Conservation (phyloP, 1,284 basidiomycete genomes). For the Fomitiporia mediterranea region DNA sequence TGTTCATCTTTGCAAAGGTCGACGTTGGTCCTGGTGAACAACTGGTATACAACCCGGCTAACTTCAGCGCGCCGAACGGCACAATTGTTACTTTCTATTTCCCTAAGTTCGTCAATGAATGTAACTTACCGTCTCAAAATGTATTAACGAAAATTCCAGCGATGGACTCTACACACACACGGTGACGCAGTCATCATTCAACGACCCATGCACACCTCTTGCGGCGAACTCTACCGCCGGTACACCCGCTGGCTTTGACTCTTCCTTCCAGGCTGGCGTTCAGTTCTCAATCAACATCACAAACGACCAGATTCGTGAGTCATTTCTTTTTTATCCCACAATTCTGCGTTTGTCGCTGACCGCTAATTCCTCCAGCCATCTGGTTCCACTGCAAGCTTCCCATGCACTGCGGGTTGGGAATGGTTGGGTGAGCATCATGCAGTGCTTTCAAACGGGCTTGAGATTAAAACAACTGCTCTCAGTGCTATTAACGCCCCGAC, state of each 20-base stretch:
- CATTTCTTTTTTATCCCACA: not conserved
- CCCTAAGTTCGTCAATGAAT: constrained; percentile 36
- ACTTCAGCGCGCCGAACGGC: constrained; percentile 29
- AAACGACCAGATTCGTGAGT: constrained; percentile 30
- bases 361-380: constrained; percentile 36
- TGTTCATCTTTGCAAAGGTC: constrained; percentile 33
- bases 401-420: constrained; percentile 51
- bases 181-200: constrained; percentile 51
- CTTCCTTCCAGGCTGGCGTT: constrained; percentile 37
- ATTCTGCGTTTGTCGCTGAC: not conserved
- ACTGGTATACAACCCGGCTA: constrained; percentile 24
- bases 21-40: constrained; percentile 38
- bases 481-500: constrained; percentile 58
- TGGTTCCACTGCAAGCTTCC: constrained; percentile 64
- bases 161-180: constrained; percentile 40
- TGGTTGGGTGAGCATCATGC: constrained; percentile 44
- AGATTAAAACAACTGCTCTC: not conserved
- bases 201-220: constrained; percentile 44
- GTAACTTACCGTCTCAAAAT: not conserved
- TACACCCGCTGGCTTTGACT: constrained; percentile 45
- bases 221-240: constrained; percentile 31
- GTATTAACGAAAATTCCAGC: constrained; percentile 21
- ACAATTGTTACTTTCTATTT: constrained; percentile 51
- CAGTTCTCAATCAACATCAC: constrained; percentile 48
- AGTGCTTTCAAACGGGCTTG: not conserved